A percentile compares a stretch with the other conserved stretches of the same genome.
These are phyloP conservation scores for Mycena leptocephala DNA, from an alignment of 768 basidiomycete species.

Conservation along the genomic window DNA sequence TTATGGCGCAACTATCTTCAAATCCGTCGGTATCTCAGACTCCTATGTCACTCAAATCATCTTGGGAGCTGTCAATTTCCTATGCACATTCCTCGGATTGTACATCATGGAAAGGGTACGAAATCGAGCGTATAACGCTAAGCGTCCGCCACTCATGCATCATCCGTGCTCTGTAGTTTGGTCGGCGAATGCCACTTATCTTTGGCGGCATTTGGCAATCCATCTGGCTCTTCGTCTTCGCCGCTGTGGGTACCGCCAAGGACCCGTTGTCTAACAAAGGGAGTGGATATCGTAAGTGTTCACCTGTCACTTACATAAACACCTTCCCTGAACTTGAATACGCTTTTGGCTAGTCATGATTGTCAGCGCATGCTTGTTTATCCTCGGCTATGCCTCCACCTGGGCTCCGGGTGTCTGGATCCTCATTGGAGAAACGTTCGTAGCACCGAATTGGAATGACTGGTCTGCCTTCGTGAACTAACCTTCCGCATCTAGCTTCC, in stretches of 20 bases:
- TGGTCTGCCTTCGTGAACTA: conserved; percentile 20
- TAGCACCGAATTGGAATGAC: conserved; percentile 17
- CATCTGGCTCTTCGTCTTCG: conserved; percentile 81
- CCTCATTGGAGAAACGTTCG: conserved; percentile 77
- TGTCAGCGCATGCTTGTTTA: conserved; percentile 80
- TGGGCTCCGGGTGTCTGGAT: conserved; percentile 87
- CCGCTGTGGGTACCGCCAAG: conserved; percentile 78
- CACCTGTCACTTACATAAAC: background rate
- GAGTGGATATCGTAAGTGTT: conserved; percentile 68
- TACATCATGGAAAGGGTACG: conserved; percentile 79
- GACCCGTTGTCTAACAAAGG: conserved; percentile 62
- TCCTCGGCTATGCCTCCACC: conserved; percentile 80
- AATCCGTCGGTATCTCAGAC: conserved; percentile 77
- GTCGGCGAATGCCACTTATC: conserved; percentile 76
- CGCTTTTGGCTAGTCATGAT: conserved; percentile 65
- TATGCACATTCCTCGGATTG: conserved; percentile 80
- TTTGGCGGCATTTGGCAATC: conserved; percentile 82
- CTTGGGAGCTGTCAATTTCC: conserved; percentile 81
- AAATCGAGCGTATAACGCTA: conserved; percentile 23
- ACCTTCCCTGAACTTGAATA: conserved; percentile 9
- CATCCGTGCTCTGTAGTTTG: conserved; percentile 60
- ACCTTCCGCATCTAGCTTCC: conserved; percentile 56
- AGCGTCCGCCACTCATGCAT: background rate
- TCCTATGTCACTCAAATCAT: conserved; percentile 84
- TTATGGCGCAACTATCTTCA: conserved; percentile 77